phyloP scores from a whole-genome alignment of 805 yeast species.

The Metschnikowia reukaufii region DNA sequence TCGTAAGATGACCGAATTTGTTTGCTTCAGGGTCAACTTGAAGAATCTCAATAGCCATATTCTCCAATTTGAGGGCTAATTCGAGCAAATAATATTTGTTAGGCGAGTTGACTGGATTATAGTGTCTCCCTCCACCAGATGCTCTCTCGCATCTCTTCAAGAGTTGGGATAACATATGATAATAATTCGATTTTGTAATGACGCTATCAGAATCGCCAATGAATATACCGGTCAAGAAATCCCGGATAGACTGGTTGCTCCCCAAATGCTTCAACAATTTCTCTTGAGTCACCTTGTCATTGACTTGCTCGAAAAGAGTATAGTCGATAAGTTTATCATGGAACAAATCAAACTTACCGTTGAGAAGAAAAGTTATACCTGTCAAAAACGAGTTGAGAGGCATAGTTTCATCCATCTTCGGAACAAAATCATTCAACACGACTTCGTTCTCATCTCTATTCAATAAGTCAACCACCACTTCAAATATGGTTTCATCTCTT shows the following conservation, averaged over 20 bases:
- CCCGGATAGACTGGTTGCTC: conserved; percentile 18
- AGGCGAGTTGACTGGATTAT: not conserved
- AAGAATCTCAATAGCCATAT: conserved; percentile 25
- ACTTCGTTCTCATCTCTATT: conserved; percentile 16
- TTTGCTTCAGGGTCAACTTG: conserved; percentile 2
- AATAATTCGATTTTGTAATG: conserved; percentile 27
- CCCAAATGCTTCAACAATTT: conserved; percentile 18
- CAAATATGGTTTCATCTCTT: conserved; percentile 11
- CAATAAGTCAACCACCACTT: conserved; percentile 16
- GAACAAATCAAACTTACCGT: conserved; percentile 26
- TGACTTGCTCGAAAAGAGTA: conserved; percentile 19
- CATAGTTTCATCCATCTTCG: conserved; percentile 18
- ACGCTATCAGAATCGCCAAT: conserved; percentile 13
- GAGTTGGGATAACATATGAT: conserved; percentile 29
- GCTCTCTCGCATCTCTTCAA: conserved; percentile 2
- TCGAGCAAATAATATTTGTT: conserved; percentile 3
- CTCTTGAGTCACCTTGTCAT: conserved; percentile 11
- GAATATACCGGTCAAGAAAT: conserved; percentile 25
- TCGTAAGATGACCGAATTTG: conserved; percentile 3
- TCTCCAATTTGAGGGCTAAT: conserved; percentile 29
- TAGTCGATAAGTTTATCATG: conserved; percentile 25
- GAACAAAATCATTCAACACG: conserved; percentile 13
- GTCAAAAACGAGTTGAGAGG: conserved; percentile 30
- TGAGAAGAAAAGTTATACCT: conserved; percentile 36
- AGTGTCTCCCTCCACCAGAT: not conserved